Evolutionary conservation across 2,329 filamentous ascomycete genomes (phyloP), one percentile per base, ranked within the genome.

Genomic region (Colletotrichum sojae): DNA sequence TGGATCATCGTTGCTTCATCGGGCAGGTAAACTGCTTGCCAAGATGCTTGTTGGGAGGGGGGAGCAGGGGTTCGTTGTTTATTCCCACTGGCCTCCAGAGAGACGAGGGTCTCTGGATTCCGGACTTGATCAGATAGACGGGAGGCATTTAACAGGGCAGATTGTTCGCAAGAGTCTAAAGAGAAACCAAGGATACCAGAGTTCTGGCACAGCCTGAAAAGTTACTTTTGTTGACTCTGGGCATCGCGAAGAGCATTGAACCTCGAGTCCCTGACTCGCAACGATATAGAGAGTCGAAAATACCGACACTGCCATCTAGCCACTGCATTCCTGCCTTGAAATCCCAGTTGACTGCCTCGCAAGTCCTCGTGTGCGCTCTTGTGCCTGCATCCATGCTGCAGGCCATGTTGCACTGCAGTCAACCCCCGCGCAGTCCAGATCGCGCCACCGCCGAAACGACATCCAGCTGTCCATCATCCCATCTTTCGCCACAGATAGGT

Each of bases 1-100:
- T 69, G 66, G 66, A 52, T 60, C 66, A 56, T 69, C 40, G 22
- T 25, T 69, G 62, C 66, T 56, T 31, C 36, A 69, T 66, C 49
- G 36, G 66, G 66, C 66, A 69, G 66, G 66, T 69, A 36, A 36
- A 36, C 31, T 10, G 31, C 31, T 10, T 36, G 66, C 66, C 66
- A 69, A 69, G 66, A 36, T 36, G 55, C 55, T 69, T 39, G 55
- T 8, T n/a, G 6, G 45, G 62, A 69, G 62, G 62, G 62, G 66
- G 39, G 51, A 49, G 13, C 39, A 27, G 25, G 60, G 60, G 43
- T 53, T 31, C 25, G 39, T 56, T 56, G 60, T 63, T 63, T 63
- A 63, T 48, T 46, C 36, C 22, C 49, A 54, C 45, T 61, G 53
- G 43, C 48, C 43, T 54, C 46, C 43, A 27, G 22, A 22, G 31